Evolutionary conservation across 2,329 filamentous ascomycete genomes (phyloP).

Genomic region (Pezicula radicicola): DNA sequence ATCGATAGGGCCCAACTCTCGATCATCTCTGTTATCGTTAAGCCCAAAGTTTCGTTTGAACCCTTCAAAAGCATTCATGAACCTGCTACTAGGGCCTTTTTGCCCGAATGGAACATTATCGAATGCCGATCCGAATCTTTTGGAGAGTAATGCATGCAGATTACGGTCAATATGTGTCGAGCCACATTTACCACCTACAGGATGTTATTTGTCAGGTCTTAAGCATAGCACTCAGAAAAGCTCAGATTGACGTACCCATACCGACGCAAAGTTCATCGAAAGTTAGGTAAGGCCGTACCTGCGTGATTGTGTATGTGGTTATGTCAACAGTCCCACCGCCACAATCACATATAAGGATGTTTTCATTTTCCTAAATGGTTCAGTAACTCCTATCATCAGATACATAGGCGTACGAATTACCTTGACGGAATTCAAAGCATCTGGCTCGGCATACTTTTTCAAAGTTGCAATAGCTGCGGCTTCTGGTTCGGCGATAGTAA

Average conservation of each 20-base stretch:
- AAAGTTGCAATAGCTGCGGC: conserved; percentile 21
- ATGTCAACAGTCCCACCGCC: conserved; percentile 23
- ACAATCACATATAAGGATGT: conserved; percentile 22
- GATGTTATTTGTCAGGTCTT: neutral
- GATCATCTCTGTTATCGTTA: conserved; percentile 5
- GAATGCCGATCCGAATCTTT: conserved; percentile 16
- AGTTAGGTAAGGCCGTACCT: conserved; percentile 9
- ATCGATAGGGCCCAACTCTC: conserved; percentile 12
- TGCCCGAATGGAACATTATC: conserved; percentile 9
- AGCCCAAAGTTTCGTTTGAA: conserved; percentile 15
- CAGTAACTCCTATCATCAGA: neutral
- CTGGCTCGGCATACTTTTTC: conserved; percentile 5
- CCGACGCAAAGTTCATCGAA: conserved; percentile 20
- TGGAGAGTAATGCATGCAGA: conserved; percentile 14
- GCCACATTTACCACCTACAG: conserved; percentile 21
- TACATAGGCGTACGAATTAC: conserved; percentile 2
- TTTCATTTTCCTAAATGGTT: conserved; percentile 10
- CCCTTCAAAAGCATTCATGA: conserved; percentile 15
- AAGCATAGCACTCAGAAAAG: neutral
- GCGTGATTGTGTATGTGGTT: conserved; percentile 18
- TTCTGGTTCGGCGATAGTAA: conserved; percentile 22
- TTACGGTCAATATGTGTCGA: conserved; percentile 23
- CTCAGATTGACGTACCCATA: conserved; percentile 3
- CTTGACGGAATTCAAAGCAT: conserved; percentile 10
- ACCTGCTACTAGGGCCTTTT: conserved; percentile 17